phyloP scores from a whole-genome alignment of 2,329 filamentous ascomycete genomes.

The Clonostachys rosea region DNA sequence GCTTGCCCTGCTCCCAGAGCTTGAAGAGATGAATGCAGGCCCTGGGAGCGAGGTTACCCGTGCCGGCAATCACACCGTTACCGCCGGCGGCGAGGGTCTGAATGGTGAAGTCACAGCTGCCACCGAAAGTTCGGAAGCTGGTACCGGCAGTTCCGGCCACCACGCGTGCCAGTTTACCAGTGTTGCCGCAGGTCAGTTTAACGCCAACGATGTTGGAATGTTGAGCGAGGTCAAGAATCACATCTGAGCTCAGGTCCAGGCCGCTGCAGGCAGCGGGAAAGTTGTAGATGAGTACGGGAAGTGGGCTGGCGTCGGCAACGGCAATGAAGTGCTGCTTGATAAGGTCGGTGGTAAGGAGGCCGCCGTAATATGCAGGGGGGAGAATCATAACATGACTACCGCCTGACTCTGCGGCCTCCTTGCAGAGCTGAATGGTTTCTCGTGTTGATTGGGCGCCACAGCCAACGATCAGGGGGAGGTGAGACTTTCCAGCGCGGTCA shows the following conservation, averaged over 20 bases:
- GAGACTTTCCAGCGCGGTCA: slow-evolving; percentile 46
- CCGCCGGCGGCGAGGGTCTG: slow-evolving; percentile 67
- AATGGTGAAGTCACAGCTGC: slow-evolving; percentile 69
- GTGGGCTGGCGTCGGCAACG: slow-evolving; percentile 50
- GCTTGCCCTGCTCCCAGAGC: slow-evolving; percentile 52
- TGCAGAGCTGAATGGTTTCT: slow-evolving; percentile 61
- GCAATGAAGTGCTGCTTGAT: slow-evolving; percentile 58
- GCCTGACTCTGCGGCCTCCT: slow-evolving; percentile 58
- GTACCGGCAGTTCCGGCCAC: slow-evolving; percentile 33
- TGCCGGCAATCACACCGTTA: slow-evolving; percentile 66
- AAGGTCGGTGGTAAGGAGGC: slow-evolving; percentile 51
- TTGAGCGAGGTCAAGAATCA: slow-evolving; percentile 45
- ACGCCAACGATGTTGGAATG: slow-evolving; percentile 56
- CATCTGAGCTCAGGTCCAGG: slow-evolving; percentile 52
- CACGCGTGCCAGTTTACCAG: slow-evolving; percentile 50
- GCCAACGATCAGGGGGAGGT: slow-evolving; percentile 63
- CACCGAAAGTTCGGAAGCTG: slow-evolving; percentile 64
- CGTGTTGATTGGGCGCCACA: slow-evolving; percentile 64
- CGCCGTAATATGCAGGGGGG: slow-evolving; percentile 65
- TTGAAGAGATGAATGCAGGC: slow-evolving; percentile 57
- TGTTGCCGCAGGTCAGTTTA: slow-evolving; percentile 61
- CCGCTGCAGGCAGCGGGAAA: slow-evolving; percentile 55
- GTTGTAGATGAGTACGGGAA: slow-evolving; percentile 61
- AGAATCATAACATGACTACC: slow-evolving; percentile 64
- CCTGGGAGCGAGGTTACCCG: slow-evolving; percentile 66